These are phyloP conservation scores for Aspergillus hortae DNA, from an alignment of 2,329 filamentous ascomycete species.

Conservation along the genomic window DNA sequence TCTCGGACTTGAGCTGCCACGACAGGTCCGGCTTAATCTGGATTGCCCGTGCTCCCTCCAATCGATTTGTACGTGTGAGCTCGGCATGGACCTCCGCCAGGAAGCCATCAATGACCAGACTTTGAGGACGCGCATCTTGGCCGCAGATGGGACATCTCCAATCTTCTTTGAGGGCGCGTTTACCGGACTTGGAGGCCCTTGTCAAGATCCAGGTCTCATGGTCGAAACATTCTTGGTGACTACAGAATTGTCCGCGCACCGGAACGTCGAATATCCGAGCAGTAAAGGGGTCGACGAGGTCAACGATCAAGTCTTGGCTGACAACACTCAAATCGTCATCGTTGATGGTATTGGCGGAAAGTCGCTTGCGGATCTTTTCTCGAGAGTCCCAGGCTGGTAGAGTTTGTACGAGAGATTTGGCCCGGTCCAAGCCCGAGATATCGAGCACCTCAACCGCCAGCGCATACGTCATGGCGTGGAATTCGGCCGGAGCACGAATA, in stretches of 20 bases:
- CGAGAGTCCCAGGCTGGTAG: slow-evolving; percentile 51
- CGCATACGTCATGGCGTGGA: slow-evolving; percentile 45
- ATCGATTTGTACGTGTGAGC: slow-evolving; percentile 48
- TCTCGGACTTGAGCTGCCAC: slow-evolving; percentile 56
- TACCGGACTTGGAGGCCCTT: slow-evolving; percentile 48
- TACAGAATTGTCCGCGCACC: slow-evolving; percentile 66
- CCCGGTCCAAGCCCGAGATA: slow-evolving; percentile 43
- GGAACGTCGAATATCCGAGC: slow-evolving; percentile 64
- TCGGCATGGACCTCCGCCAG: slow-evolving; percentile 59
- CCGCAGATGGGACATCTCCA: slow-evolving; percentile 88
- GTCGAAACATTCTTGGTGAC: slow-evolving; percentile 86
- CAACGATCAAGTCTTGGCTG: slow-evolving; percentile 57
- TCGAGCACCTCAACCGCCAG: slow-evolving; percentile 69
- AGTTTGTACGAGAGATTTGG: slow-evolving; percentile 39
- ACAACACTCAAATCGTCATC: slow-evolving; percentile 63
- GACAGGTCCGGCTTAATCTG: slow-evolving; percentile 60
- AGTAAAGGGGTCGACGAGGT: slow-evolving; percentile 66
- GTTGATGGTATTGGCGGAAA: slow-evolving; percentile 34
- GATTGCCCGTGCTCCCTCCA: slow-evolving; percentile 58
- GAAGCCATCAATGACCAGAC: slow-evolving; percentile 71
- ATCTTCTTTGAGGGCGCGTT: slow-evolving; percentile 44
- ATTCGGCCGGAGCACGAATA: slow-evolving; percentile 38
- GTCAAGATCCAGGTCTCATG: slow-evolving; percentile 75
- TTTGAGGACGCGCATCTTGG: slow-evolving; percentile 69
- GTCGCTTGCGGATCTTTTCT: slow-evolving; percentile 53